Evolutionary conservation across 306 rosid genomes (phyloP).

Genomic region (Prunus campanulata): DNA sequence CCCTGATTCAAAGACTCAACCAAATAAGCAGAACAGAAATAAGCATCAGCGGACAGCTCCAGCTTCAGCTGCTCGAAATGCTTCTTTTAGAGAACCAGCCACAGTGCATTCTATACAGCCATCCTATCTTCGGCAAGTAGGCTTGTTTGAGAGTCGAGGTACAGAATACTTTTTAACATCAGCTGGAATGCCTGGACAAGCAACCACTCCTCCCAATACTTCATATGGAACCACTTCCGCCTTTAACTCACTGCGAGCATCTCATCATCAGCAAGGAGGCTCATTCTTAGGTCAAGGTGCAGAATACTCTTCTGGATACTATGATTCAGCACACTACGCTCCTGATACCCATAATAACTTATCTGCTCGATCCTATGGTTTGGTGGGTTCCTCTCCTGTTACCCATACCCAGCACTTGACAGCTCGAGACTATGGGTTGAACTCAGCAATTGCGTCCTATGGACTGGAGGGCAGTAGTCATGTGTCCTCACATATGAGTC

Average conservation of each 20-base stretch:
- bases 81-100: slow-evolving; percentile 9
- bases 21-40: slow-evolving; percentile 10
- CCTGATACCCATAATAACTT: not conserved
- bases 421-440: slow-evolving; percentile 12
- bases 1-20: slow-evolving; percentile 8
- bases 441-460: slow-evolving; percentile 5
- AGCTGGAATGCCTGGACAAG: slow-evolving; percentile 4
- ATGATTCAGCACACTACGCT: not conserved
- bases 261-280: slow-evolving; percentile 25
- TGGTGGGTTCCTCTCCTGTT: slow-evolving; percentile 20
- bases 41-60: slow-evolving; percentile 15
- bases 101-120: slow-evolving; percentile 14
- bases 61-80: slow-evolving; percentile 6
- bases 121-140: slow-evolving; percentile 12
- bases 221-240: slow-evolving; percentile 9
- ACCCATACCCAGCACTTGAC: slow-evolving; percentile 2
- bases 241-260: slow-evolving; percentile 19
- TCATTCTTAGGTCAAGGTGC: slow-evolving; percentile 27
- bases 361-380: slow-evolving; percentile 5
- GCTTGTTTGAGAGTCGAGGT: slow-evolving; percentile 15
- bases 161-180: slow-evolving; percentile 11
- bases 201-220: slow-evolving; percentile 12
- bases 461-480: not conserved
- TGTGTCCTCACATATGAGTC: not conserved
- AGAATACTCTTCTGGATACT: slow-evolving; percentile 22